Evolutionary conservation across 768 basidiomycete species (phyloP).

Genomic region (Hericium erinaceus): DNA sequence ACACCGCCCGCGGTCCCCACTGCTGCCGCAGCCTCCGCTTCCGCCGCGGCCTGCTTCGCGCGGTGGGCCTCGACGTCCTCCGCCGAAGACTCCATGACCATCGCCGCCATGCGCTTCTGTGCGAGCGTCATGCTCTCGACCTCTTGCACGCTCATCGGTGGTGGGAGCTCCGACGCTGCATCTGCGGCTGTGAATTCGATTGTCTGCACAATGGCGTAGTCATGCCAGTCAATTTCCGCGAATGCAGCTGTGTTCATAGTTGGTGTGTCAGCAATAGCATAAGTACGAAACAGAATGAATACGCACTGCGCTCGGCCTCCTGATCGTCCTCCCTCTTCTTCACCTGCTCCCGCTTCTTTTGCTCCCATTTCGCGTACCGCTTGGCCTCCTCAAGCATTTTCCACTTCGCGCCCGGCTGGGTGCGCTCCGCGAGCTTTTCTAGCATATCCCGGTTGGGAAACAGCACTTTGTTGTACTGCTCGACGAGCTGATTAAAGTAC

Average conservation of each 20-base stretch:
- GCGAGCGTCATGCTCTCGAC: conserved; percentile 94
- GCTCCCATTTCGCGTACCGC: conserved; percentile 85
- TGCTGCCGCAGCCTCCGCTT: conserved; percentile 77
- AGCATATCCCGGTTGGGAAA: conserved; percentile 72
- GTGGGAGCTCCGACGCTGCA: conserved; percentile 81
- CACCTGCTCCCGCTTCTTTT: conserved; percentile 71
- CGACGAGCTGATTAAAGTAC: conserved; percentile 95
- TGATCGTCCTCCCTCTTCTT: conserved; percentile 84
- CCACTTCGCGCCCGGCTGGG: conserved; percentile 63
- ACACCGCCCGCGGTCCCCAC: conserved; percentile 52
- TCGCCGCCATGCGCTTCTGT: conserved; percentile 96
- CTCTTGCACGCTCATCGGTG: conserved; percentile 93
- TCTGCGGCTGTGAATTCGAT: conserved; percentile 96
- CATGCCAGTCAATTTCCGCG: conserved; percentile 98
- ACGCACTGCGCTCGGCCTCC: conserved; percentile 82
- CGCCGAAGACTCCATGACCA: conserved; percentile 93
- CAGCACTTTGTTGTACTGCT: conserved; percentile 89
- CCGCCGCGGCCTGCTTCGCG: conserved; percentile 75
- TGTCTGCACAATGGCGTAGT: conserved; percentile 96
- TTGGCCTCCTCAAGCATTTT: conserved; percentile 66
- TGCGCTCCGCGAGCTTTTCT: conserved; percentile 56
- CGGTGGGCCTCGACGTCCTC: conserved; percentile 81
- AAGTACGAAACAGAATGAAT: neutral
- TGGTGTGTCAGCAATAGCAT: conserved; percentile 6
- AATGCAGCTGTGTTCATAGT: conserved; percentile 62